Conservation (phyloP, 352 stramenopile species). For the Phytophthora pluvialis region DNA sequence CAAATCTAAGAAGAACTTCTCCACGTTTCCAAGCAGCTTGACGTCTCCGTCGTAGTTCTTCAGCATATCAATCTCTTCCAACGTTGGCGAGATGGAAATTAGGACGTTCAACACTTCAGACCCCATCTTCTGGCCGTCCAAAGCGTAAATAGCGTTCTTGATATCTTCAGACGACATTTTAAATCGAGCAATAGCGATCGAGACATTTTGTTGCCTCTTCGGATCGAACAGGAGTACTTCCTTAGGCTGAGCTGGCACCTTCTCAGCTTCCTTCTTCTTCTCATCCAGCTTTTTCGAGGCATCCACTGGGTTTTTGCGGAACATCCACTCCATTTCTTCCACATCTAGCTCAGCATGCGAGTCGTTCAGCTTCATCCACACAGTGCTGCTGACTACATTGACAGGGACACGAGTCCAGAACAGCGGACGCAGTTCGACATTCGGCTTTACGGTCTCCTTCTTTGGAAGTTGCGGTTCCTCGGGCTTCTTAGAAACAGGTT, state of each 20-base stretch:
- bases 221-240: slow-evolving; percentile 93
- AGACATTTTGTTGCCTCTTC: slow-evolving; percentile 97
- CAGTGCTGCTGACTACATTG: slow-evolving; percentile 86
- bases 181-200: slow-evolving; percentile 96
- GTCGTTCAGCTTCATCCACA: slow-evolving; percentile 89
- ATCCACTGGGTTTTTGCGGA: slow-evolving; percentile 81
- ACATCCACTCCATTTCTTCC: slow-evolving; percentile 91
- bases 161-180: slow-evolving; percentile 92
- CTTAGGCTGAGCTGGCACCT: slow-evolving; percentile 49
- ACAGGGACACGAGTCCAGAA: slow-evolving; percentile 91
- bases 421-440: slow-evolving; percentile 85
- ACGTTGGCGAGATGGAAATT: slow-evolving; percentile 87
- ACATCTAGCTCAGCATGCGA: slow-evolving; percentile 69
- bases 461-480: slow-evolving; percentile 84
- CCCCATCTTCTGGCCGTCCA: slow-evolving; percentile 75
- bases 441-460: slow-evolving; percentile 87
- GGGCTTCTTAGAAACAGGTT: slow-evolving; percentile 51
- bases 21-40: slow-evolving; percentile 85
- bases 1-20: slow-evolving; percentile 90
- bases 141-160: slow-evolving; percentile 82
- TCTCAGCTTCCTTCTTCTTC: slow-evolving; percentile 76
- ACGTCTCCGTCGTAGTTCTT: slow-evolving; percentile 92
- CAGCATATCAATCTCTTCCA: slow-evolving; percentile 91
- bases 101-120: slow-evolving; percentile 89
- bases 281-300: slow-evolving; percentile 77